These are phyloP conservation scores for Xylaria telfairii DNA, from an alignment of 495 filamentous ascomycete species.

Conservation along the genomic window DNA sequence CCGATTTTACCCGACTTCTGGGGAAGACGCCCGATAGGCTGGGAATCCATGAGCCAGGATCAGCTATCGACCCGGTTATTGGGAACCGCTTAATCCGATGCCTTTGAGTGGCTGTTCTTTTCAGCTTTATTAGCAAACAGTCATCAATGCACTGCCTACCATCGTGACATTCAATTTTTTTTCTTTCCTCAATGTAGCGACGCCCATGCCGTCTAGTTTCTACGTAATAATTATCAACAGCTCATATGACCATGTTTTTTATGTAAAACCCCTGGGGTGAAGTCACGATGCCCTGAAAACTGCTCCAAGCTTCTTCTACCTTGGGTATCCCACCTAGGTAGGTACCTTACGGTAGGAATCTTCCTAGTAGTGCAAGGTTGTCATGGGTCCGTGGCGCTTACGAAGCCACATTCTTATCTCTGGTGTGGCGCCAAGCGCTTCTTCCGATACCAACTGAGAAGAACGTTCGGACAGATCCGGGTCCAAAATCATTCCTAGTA, in stretches of 20 bases:
- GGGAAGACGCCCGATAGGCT: constrained; percentile 20
- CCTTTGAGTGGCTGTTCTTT: constrained; percentile 2
- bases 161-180: constrained; percentile 24
- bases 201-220: neutral
- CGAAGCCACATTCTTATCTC: neutral
- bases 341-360: too few relatives aligned
- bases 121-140: constrained; percentile 4
- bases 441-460: neutral
- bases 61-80: constrained; percentile 16
- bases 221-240: neutral
- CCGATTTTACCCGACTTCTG: constrained; percentile 27
- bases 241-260: constrained; percentile 1
- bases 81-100: constrained; percentile 1
- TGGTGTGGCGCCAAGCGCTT: constrained; percentile 8
- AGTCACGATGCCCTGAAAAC: constrained; percentile 10
- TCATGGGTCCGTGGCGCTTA: constrained; percentile 5
- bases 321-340: too few relatives aligned
- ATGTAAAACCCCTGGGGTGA: neutral
- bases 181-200: neutral
- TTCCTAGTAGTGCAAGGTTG: too few relatives aligned
- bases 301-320: neutral
- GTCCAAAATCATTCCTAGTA: neutral
- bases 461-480: constrained; percentile 6
- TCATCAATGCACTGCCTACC: constrained; percentile 2
- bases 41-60: neutral